Evolutionary conservation across 148 eudicot genomes (phyloP).

Genomic region (Cornus controversa): DNA sequence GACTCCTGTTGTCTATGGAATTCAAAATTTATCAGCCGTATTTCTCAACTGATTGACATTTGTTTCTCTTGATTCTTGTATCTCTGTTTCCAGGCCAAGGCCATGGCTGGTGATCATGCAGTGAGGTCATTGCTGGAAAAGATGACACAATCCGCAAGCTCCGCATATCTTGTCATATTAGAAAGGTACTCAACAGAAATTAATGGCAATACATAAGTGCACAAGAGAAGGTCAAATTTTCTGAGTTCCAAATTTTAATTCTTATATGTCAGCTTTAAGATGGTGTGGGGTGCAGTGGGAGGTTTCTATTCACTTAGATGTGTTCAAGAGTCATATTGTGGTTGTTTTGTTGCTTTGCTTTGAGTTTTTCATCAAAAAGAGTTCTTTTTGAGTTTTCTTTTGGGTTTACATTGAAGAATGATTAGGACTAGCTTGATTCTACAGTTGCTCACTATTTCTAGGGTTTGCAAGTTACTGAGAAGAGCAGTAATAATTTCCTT

Average conservation of each 20-base stretch:
- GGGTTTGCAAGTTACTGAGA: no score
- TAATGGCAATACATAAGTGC: neutral
- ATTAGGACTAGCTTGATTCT: no score
- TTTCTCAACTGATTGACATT: neutral
- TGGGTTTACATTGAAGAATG: no score
- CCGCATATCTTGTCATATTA: constrained; percentile 90
- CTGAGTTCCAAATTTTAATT: neutral
- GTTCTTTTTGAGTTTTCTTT: no score
- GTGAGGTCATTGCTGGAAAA: constrained; percentile 90
- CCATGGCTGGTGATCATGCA: constrained; percentile 91
- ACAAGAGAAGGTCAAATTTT: neutral
- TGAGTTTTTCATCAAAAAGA: no score
- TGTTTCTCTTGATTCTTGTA: neutral
- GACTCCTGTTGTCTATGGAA: neutral
- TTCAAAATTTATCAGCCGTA: neutral
- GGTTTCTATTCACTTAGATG: no score
- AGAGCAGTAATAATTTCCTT: no score
- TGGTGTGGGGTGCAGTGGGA: no score
- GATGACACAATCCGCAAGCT: constrained; percentile 81
- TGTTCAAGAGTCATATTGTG: no score
- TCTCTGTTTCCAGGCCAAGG: constrained; percentile 65
- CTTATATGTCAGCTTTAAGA: neutral
- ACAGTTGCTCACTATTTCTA: no score
- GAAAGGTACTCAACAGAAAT: constrained; percentile 59
- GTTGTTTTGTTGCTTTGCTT: no score